phyloP scores from a whole-genome alignment of 768 basidiomycete genomes.

The Ramaria rubella region DNA sequence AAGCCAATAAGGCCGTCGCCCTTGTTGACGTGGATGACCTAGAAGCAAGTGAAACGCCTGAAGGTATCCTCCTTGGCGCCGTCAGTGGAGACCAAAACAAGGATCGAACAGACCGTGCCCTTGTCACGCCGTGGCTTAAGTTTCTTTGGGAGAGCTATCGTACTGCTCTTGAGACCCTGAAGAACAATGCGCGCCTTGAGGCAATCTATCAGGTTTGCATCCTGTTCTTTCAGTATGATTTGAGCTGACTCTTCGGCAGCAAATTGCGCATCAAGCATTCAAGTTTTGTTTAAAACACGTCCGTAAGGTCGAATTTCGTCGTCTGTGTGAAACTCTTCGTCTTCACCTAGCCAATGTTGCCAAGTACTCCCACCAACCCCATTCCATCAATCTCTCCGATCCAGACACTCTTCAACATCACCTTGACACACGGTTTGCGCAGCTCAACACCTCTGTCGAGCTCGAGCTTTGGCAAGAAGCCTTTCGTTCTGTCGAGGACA shows the following conservation, averaged over 20 bases:
- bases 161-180: slow-evolving; percentile 89
- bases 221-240: background rate
- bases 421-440: slow-evolving; percentile 94
- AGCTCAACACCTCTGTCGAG: slow-evolving; percentile 94
- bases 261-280: slow-evolving; percentile 96
- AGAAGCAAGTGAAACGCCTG: slow-evolving; percentile 91
- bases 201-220: slow-evolving; percentile 81
- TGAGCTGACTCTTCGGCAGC: slow-evolving; percentile 36
- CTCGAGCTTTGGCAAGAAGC: slow-evolving; percentile 99
- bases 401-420: slow-evolving; percentile 92
- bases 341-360: slow-evolving; percentile 91
- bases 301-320: slow-evolving; percentile 94
- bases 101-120: slow-evolving; percentile 88
- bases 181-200: slow-evolving; percentile 92
- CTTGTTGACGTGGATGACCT: slow-evolving; percentile 86
- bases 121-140: slow-evolving; percentile 96
- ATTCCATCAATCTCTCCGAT: slow-evolving; percentile 93
- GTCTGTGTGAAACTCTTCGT: slow-evolving; percentile 92
- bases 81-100: slow-evolving; percentile 87
- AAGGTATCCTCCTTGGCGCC: slow-evolving; percentile 84
- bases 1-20: slow-evolving; percentile 64
- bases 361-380: slow-evolving; percentile 90
- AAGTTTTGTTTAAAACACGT: slow-evolving; percentile 91
- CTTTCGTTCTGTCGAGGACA: slow-evolving; percentile 96
- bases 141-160: slow-evolving; percentile 99